A percentile compares a stretch with the other conserved stretches of the same genome.
phyloP scores from a whole-genome alignment of 1,139 yeast species.

The Eremothecium coryli region DNA sequence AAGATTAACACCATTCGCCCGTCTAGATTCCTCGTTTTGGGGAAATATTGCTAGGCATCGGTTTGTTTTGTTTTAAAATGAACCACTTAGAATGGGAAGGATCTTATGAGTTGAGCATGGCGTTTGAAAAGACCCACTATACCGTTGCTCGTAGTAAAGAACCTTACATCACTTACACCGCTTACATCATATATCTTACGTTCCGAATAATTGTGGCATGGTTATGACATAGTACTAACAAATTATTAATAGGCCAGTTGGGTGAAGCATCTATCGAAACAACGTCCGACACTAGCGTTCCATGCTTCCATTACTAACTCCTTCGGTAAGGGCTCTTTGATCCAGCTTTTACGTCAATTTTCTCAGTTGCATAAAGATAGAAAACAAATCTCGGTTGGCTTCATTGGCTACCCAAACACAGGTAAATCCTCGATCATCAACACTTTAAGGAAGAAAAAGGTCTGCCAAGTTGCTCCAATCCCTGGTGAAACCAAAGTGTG shows the following conservation, averaged over 20 bases:
- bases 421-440: slow-evolving; percentile 95
- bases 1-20: slow-evolving; percentile 58
- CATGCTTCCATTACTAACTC: slow-evolving; percentile 97
- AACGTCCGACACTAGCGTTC: slow-evolving; percentile 91
- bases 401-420: slow-evolving; percentile 94
- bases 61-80: slow-evolving; percentile 23
- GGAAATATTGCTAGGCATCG: slow-evolving; percentile 11
- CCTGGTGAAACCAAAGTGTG: slow-evolving; percentile 99
- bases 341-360: slow-evolving; percentile 87
- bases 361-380: slow-evolving; percentile 85
- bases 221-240: slow-evolving; percentile 21
- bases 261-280: slow-evolving; percentile 90
- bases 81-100: slow-evolving; percentile 25
- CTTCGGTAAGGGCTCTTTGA: slow-evolving; percentile 93
- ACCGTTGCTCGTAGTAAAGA: slow-evolving; percentile 61
- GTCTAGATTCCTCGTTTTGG: slow-evolving; percentile 37
- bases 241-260: slow-evolving; percentile 72
- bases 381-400: slow-evolving; percentile 93
- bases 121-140: slow-evolving; percentile 19
- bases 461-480: slow-evolving; percentile 93
- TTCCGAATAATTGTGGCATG: not conserved
- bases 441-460: slow-evolving; percentile 88
- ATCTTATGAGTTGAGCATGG: slow-evolving; percentile 61
- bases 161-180: slow-evolving; percentile 41
- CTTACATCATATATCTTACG: not conserved